A percentile compares a stretch with the other conserved stretches of the same genome.
phyloP scores from a whole-genome alignment of 306 rosid species.

The Amphicarpaea edgeworthii region DNA sequence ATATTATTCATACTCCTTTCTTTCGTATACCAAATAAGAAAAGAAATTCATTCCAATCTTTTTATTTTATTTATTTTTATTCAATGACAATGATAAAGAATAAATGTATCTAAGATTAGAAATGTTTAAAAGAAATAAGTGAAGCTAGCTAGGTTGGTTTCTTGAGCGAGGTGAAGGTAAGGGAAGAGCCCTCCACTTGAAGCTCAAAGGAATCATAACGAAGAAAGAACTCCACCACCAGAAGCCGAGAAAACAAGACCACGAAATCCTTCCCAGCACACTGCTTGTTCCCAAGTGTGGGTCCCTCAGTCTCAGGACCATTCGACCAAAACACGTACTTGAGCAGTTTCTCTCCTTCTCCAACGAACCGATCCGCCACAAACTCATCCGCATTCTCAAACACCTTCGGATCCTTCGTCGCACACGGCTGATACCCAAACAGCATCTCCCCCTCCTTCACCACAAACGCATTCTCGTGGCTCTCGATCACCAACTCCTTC shows the following conservation, averaged over 20 bases:
- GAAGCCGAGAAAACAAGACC: constrained; percentile 60
- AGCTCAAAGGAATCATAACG: constrained; percentile 80
- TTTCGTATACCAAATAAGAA: no score
- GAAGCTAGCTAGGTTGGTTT: no score
- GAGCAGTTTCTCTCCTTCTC: constrained; percentile 80
- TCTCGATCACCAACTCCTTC: constrained; percentile 71
- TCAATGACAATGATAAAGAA: no score
- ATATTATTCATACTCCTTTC: no score
- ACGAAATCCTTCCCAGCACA: constrained; percentile 90
- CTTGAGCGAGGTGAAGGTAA: constrained; percentile 74
- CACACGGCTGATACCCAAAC: constrained; percentile 90
- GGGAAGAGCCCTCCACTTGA: constrained; percentile 67
- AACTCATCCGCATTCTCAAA: constrained; percentile 72
- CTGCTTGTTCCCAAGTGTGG: constrained; percentile 69
- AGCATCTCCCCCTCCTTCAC: constrained; percentile 84
- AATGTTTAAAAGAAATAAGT: no score
- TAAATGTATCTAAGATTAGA: no score
- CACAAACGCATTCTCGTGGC: constrained; percentile 71
- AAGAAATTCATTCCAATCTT: no score
- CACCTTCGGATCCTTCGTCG: constrained; percentile 80
- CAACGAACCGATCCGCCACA: constrained; percentile 77
- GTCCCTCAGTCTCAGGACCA: constrained; percentile 77
- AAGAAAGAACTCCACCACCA: constrained; percentile 76
- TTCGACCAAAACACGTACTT: constrained; percentile 92
- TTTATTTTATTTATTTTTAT: no score